Base-by-base conservation (phyloP, 2,329 filamentous ascomycete genomes). In the Ilyonectria sp. region DNA sequence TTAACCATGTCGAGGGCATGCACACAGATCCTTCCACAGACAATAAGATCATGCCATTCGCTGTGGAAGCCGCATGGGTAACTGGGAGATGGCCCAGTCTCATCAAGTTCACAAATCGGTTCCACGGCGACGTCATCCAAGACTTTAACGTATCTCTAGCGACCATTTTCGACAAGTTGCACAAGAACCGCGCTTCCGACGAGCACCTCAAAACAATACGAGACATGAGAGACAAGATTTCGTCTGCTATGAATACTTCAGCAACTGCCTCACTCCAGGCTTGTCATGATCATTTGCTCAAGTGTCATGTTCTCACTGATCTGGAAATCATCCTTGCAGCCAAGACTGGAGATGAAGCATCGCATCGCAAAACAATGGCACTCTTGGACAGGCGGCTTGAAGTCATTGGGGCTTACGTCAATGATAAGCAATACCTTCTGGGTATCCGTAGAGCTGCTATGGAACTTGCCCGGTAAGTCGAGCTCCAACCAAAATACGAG, bases 361-460 rank as follows among this genome's bases (percentile, higher is more conserved):
- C 80, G 47, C 78, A 77, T 35, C 75, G 75, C 37, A 78, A 74
- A 57, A 79, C 78, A 2, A 76, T 81, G 65, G 67, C 70, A 2
- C 67, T 82, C 6, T 68, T 98, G 6, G 87, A 92, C 68, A 90
- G 92, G 52, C 91, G 96, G n/a, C 83, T 99, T n/a, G 93, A 95
- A 72, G 87, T 97, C 1, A 85, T 99, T 2, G 96, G 97, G 1
- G 93, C 94, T 1, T 97, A 96, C 75, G 91, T 95, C 43, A 90
- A 91, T 59, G 95, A 99, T 78, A 99, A 99, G 79, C 95, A 98
- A 78, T 98, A 97, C 77, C 82, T 99, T 10, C 85, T 99, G 31
- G 93, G 94, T 1, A 87, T 98, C 46, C 90, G 95, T 63, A 89
- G 96, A 72, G 95, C 96, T 26, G 90, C 92, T 1, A 97, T 99